Evolutionary conservation across 2,329 filamentous ascomycete genomes (phyloP), one percentile per base, ranked within the genome.

Genomic region (Fusarium tupiense): DNA sequence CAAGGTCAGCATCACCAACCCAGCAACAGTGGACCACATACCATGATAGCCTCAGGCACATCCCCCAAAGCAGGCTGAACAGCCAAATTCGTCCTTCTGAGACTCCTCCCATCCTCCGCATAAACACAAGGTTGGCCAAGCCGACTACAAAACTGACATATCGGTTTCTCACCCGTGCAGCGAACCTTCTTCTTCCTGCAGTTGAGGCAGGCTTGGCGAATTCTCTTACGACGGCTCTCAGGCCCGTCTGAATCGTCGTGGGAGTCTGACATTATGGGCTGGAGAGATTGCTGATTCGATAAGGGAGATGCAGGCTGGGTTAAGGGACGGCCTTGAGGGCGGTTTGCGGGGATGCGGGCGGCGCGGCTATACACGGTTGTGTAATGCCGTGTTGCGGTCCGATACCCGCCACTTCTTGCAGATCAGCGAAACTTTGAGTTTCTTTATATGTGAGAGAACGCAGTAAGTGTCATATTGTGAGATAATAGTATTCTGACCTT

Each of bases 161-260:
- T 47, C 3, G 67, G 67, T 17, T 70, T 70, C 20, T 70, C 67
- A 3, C 67, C 67, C 6, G 60, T 66, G 17, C 67, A 70, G 5
- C 67, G 53, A 17, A 70, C 66, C 8, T 70, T 70, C 40, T 70
- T 70, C 31, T 56, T 53, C 29, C 67, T 70, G 24, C 66, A 69
- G 9, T 69, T 69, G 31, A 69, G 66, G 22, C 66, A 69, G 4
- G 66, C 66, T 69, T 69, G 64, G 37, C 64, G 66, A 0, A 69
- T 69, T 40, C 66, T 69, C 31, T 69, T 69, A 3, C 66, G 66
- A 19, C 66, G 64, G 22, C 49, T 69, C 29, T 69, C 66, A 5
- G 58, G 49, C 9, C 66, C 65, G 37, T 69, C 66, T 22, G 66
- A 69, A 22, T 69, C 66, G 43, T 69, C 57, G 22, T 69, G 43